These are phyloP conservation scores for Aspergillus coremiiformis DNA, from an alignment of 495 filamentous ascomycete species.

Conservation along the genomic window DNA sequence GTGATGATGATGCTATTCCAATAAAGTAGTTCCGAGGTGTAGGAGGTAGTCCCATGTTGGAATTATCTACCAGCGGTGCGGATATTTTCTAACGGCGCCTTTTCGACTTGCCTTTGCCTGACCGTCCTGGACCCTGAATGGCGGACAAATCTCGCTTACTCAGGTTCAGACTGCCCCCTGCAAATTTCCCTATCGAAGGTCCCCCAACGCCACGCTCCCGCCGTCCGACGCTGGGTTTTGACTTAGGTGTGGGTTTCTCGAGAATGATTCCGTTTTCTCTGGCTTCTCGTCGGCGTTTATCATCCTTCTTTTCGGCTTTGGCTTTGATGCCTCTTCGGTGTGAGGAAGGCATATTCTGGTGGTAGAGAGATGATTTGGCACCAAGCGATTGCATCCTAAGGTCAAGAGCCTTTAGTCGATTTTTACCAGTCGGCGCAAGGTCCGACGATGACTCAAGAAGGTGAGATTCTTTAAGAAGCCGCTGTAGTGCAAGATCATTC, in stretches of 20 bases:
- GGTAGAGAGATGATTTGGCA: constrained; percentile 62
- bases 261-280: constrained; percentile 86
- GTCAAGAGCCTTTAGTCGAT: constrained; percentile 70
- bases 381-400: constrained; percentile 74
- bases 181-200: constrained; percentile 72
- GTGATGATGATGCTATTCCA: neutral
- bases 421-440: constrained; percentile 56
- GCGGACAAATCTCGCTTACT: constrained; percentile 66
- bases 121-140: constrained; percentile 48
- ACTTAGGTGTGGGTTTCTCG: constrained; percentile 54
- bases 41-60: neutral
- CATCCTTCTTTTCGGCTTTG: constrained; percentile 56
- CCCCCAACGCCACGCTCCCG: constrained; percentile 63
- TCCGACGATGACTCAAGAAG: constrained; percentile 63
- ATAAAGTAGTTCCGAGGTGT: neutral
- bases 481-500: constrained; percentile 87
- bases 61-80: neutral
- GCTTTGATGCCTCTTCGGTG: constrained; percentile 71
- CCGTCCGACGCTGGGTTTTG: constrained; percentile 33
- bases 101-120: constrained; percentile 23
- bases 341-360: constrained; percentile 75
- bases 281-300: constrained; percentile 65
- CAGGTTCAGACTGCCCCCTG: constrained; percentile 68
- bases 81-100: constrained; percentile 14
- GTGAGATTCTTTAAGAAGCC: constrained; percentile 85